Evolutionary conservation across 257 asterid species (phyloP).

Genomic region (Pogostemon cablin): DNA sequence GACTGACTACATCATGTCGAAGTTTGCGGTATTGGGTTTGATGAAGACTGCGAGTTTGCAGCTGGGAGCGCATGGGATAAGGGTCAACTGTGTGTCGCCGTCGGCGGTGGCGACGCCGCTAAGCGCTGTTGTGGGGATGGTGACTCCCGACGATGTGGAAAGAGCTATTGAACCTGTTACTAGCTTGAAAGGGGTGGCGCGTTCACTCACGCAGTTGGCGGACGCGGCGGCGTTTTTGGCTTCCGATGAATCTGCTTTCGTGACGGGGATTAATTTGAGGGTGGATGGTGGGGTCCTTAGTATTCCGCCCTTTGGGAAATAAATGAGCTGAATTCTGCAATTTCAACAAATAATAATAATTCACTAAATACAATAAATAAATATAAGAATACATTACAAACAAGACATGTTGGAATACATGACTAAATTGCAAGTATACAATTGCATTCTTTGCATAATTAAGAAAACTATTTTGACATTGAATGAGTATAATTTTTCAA

Average conservation of each 20-base stretch:
- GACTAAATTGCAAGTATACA: too few relatives aligned
- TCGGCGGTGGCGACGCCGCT: slow-evolving; percentile 30
- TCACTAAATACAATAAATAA: too few relatives aligned
- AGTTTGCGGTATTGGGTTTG: slow-evolving; percentile 38
- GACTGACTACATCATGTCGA: slow-evolving; percentile 47
- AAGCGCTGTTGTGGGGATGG: not conserved
- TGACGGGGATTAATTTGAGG: slow-evolving; percentile 38
- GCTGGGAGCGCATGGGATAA: slow-evolving; percentile 20
- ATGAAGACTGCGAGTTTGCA: slow-evolving; percentile 41
- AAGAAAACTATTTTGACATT: too few relatives aligned
- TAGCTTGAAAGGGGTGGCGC: slow-evolving; percentile 34
- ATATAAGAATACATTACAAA: too few relatives aligned
- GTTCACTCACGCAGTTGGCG: slow-evolving; percentile 32
- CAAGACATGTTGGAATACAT: too few relatives aligned
- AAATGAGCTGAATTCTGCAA: too few relatives aligned
- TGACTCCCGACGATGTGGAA: slow-evolving; percentile 16
- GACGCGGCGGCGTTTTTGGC: slow-evolving; percentile 41
- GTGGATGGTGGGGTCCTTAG: slow-evolving; percentile 37
- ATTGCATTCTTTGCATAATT: too few relatives aligned
- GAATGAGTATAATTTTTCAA: too few relatives aligned
- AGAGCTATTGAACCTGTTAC: not conserved
- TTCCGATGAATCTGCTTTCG: slow-evolving; percentile 40
- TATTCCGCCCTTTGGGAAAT: not conserved
- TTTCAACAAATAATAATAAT: too few relatives aligned
- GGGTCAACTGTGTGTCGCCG: slow-evolving; percentile 22